Percentiles rank a stretch among this genome's conserved stretches.
Conservation (phyloP, 2,329 filamentous ascomycete genomes). For the Endoconidiophora laricicola region DNA sequence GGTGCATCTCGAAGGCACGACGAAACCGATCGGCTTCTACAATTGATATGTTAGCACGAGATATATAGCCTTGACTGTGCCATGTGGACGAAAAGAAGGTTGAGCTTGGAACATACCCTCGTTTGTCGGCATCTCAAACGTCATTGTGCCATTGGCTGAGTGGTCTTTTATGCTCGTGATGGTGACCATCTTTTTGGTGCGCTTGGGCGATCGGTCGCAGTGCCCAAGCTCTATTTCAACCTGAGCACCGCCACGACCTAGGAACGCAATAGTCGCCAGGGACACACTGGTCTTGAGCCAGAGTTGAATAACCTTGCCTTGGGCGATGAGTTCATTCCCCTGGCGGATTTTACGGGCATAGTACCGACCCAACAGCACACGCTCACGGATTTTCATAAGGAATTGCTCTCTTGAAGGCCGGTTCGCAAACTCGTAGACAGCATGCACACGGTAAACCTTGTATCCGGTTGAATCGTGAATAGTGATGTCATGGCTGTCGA, state of each 20-base stretch:
- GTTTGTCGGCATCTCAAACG: conserved; percentile 6
- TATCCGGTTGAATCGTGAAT: conserved; percentile 9
- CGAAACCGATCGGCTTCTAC: conserved; percentile 10
- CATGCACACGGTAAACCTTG: conserved; percentile 8
- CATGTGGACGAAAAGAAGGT: neutral
- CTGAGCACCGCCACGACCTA: conserved; percentile 8
- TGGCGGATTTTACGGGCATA: conserved; percentile 8
- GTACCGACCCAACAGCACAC: conserved; percentile 6
- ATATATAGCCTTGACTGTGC: neutral
- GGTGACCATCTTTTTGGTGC: conserved; percentile 6
- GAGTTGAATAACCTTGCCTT: conserved; percentile 10
- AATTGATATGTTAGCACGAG: neutral
- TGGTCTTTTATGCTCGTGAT: conserved; percentile 5
- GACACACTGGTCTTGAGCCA: conserved; percentile 10
- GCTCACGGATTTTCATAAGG: conserved; percentile 11
- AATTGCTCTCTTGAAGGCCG: conserved; percentile 9
- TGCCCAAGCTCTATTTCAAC: conserved; percentile 9
- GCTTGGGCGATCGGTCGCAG: conserved; percentile 5
- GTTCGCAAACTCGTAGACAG: conserved; percentile 10
- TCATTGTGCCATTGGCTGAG: conserved; percentile 1
- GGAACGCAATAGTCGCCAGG: conserved; percentile 9
- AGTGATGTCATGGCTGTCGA: conserved; percentile 9
- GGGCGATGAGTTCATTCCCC: conserved; percentile 2
- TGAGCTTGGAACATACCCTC: neutral
- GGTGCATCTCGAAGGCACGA: conserved; percentile 11